Evolutionary conservation across 2,329 filamentous ascomycete species (phyloP).

Genomic region (Penicillium hordei): DNA sequence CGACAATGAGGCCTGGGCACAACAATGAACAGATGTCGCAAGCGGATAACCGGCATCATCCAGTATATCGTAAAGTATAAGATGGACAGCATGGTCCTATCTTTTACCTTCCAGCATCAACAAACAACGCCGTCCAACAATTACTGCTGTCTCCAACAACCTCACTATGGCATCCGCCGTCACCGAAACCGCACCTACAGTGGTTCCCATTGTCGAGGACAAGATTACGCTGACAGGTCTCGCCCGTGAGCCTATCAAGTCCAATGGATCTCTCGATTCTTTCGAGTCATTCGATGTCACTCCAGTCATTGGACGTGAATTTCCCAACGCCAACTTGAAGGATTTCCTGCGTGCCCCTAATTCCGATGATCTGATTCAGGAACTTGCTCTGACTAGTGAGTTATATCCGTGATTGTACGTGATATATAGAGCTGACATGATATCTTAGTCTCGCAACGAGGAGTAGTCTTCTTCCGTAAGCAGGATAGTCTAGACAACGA

Average conservation of each 20-base stretch:
- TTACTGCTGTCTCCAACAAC: background rate
- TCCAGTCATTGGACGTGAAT: conserved; percentile 54
- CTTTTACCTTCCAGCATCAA: background rate
- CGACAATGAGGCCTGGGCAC: background rate
- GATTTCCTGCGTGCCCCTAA: conserved; percentile 50
- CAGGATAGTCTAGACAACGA: conserved; percentile 52
- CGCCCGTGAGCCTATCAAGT: conserved; percentile 36
- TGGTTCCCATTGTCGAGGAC: conserved; percentile 20
- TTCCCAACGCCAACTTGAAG: conserved; percentile 42
- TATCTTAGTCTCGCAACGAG: conserved; percentile 50
- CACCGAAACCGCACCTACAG: conserved; percentile 16
- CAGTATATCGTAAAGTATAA: background rate
- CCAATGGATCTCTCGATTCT: conserved; percentile 43
- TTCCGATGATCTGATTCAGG: conserved; percentile 36
- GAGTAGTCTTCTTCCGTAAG: conserved; percentile 56
- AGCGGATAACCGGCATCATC: conserved; percentile 5
- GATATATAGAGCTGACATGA: background rate
- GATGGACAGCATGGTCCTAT: background rate
- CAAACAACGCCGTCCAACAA: background rate
- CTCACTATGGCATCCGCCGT: conserved; percentile 24
- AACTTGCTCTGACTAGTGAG: conserved; percentile 38
- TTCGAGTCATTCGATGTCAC: conserved; percentile 53
- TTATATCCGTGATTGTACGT: background rate
- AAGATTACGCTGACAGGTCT: conserved; percentile 15
- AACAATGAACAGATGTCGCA: background rate